phyloP scores from a whole-genome alignment of 352 stramenopile species.

The Phytophthora podocarpi region DNA sequence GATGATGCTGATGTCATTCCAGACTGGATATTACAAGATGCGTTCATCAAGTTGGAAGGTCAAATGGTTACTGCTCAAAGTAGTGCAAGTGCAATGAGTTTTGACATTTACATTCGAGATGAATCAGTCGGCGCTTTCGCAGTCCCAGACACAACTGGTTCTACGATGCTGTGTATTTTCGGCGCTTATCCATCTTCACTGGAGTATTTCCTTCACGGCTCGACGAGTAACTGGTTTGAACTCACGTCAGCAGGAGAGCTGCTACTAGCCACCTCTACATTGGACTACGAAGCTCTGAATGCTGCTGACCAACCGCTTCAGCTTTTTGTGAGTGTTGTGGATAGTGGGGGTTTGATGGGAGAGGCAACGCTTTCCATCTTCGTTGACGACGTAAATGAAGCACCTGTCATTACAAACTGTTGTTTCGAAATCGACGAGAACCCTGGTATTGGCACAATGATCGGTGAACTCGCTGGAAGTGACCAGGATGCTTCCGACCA shows the following conservation, averaged over 20 bases:
- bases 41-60: slow-evolving; percentile 14
- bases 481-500: slow-evolving; percentile 48
- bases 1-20: slow-evolving; percentile 8
- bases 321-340: slow-evolving; percentile 38
- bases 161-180: slow-evolving; percentile 27
- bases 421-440: slow-evolving; percentile 57
- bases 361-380: slow-evolving; percentile 43
- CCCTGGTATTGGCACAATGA: slow-evolving; percentile 39
- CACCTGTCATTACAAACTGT: slow-evolving; percentile 33
- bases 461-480: slow-evolving; percentile 36
- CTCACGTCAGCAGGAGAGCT: slow-evolving; percentile 32
- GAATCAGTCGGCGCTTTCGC: slow-evolving; percentile 3
- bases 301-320: slow-evolving; percentile 23
- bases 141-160: slow-evolving; percentile 4
- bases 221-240: slow-evolving; percentile 24
- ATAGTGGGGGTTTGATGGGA: slow-evolving; percentile 41
- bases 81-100: slow-evolving; percentile 31
- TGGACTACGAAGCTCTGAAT: slow-evolving; percentile 50
- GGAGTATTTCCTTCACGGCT: slow-evolving; percentile 32
- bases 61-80: slow-evolving; percentile 30
- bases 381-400: slow-evolving; percentile 63
- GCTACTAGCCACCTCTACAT: slow-evolving; percentile 13
- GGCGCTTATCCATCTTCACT: slow-evolving; percentile 31
- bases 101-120: slow-evolving; percentile 27
- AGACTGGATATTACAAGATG: slow-evolving; percentile 13